Evolutionary conservation across 2,329 filamentous ascomycete genomes (phyloP).

Genomic region (Trichophyton mentagrophytes): DNA sequence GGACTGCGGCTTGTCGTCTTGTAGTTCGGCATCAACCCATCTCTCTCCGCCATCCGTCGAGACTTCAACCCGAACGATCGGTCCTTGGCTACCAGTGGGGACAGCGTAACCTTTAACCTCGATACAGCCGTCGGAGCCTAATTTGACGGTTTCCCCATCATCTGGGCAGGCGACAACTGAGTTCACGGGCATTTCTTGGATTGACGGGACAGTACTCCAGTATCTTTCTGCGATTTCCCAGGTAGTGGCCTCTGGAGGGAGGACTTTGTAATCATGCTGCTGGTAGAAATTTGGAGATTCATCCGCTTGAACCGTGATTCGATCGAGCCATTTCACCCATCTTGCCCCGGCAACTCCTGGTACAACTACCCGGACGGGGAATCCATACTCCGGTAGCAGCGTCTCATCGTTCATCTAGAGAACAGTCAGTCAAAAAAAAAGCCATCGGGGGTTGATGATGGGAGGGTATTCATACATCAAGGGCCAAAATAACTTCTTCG

Average conservation of each 20-base stretch:
- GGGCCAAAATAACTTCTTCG: conserved; percentile 37
- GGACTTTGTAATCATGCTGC: conserved; percentile 46
- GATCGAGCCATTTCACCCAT: conserved; percentile 46
- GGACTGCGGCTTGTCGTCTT: conserved; percentile 16
- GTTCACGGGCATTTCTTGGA: conserved; percentile 46
- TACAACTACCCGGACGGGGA: conserved; percentile 39
- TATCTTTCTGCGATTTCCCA: conserved; percentile 39
- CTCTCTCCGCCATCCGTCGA: conserved; percentile 37
- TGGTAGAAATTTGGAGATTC: conserved; percentile 47
- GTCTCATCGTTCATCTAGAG: conserved; percentile 38
- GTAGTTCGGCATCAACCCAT: conserved; percentile 39
- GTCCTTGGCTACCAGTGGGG: conserved; percentile 41
- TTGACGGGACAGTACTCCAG: conserved; percentile 39
- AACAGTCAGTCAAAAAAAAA: neutral
- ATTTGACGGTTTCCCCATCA: conserved; percentile 31
- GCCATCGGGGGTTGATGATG: neutral
- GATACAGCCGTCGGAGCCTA: conserved; percentile 31
- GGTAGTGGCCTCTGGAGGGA: conserved; percentile 40
- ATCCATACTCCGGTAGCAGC: conserved; percentile 39
- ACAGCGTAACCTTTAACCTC: conserved; percentile 45
- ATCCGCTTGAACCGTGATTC: conserved; percentile 38
- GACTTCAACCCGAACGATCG: conserved; percentile 42
- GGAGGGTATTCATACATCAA: conserved; percentile 27
- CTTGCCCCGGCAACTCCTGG: conserved; percentile 43
- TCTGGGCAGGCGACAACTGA: conserved; percentile 41